A percentile compares a stretch with the other conserved stretches of the same genome.
Conservation (phyloP, 345 rosid genomes). For the Populus simonii region DNA sequence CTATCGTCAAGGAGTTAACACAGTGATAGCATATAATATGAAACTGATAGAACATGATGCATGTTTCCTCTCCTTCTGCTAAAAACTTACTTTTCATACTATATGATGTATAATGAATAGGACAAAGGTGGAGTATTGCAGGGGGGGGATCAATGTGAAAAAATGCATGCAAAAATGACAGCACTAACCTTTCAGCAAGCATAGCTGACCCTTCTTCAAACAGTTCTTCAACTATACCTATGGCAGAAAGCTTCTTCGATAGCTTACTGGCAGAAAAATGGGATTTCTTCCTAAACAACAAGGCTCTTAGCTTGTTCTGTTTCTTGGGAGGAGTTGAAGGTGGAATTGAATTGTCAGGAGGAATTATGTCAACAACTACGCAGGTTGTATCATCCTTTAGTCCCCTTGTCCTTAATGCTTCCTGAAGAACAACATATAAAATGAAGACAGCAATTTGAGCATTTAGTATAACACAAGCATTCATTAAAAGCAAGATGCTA, state of each 20-base stretch:
- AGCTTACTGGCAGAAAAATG: conserved; percentile 47
- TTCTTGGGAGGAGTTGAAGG: conserved; percentile 50
- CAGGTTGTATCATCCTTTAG: conserved; percentile 93
- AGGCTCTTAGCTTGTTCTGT: conserved; percentile 53
- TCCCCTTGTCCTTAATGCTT: conserved; percentile 75
- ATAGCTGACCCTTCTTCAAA: conserved; percentile 97
- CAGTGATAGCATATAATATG: background rate
- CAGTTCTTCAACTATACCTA: conserved; percentile 80
- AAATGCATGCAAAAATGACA: background rate
- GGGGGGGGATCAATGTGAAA: background rate
- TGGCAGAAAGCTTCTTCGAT: conserved; percentile 64
- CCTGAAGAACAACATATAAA: conserved; percentile 40
- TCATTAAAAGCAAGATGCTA: background rate
- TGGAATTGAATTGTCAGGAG: conserved; percentile 52
- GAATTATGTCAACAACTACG: conserved; percentile 82
- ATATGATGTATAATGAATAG: too few relatives aligned
- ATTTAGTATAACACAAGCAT: background rate
- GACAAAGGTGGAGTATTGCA: too few relatives aligned
- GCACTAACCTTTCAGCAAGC: conserved; percentile 77
- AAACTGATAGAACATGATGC: background rate
- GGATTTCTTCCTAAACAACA: conserved; percentile 57
- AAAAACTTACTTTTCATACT: background rate
- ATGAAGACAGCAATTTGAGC: background rate
- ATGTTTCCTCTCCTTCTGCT: background rate
- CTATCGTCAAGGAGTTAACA: background rate